Evolutionary conservation across 1,284 basidiomycete genomes (phyloP).

Genomic region (Hymenochaete sp.): DNA sequence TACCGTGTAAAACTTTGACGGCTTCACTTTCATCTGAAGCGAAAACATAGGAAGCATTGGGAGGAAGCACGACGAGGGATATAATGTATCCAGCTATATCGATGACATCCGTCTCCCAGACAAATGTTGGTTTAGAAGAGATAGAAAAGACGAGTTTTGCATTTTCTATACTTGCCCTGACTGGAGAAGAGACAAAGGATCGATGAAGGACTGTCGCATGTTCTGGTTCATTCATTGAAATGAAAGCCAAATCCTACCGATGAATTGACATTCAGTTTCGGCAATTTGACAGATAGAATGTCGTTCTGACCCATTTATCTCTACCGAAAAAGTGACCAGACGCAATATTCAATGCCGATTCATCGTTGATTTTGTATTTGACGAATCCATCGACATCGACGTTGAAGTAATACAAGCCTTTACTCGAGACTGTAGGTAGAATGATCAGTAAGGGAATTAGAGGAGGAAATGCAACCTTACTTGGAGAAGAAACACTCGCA

Average conservation of each 20-base stretch:
- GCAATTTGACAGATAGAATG: background rate
- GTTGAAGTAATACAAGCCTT: slow-evolving; percentile 14
- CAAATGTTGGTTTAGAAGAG: slow-evolving; percentile 8
- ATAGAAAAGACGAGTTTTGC: slow-evolving; percentile 15
- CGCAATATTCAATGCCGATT: slow-evolving; percentile 6
- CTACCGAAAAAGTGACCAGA: slow-evolving; percentile 7
- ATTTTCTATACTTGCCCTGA: slow-evolving; percentile 11
- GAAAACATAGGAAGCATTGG: slow-evolving; percentile 13
- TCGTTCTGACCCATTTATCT: slow-evolving; percentile 6
- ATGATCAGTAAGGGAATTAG: background rate
- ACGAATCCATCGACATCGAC: slow-evolving; percentile 3
- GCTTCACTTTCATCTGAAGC: slow-evolving; percentile 12
- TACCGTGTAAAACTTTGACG: slow-evolving; percentile 17
- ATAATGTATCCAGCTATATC: slow-evolving; percentile 10
- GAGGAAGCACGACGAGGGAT: slow-evolving; percentile 16
- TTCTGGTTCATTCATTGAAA: slow-evolving; percentile 5
- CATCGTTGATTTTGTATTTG: slow-evolving; percentile 12
- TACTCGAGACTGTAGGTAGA: slow-evolving; percentile 2
- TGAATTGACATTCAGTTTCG: background rate
- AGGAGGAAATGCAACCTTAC: background rate
- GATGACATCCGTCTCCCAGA: slow-evolving; percentile 14
- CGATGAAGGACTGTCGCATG: slow-evolving; percentile 8
- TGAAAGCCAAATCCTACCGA: slow-evolving; percentile 15
- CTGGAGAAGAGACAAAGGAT: slow-evolving; percentile 11
- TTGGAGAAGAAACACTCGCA: slow-evolving; percentile 10